Conservation (phyloP, 139 green algal species). For the Deuterostichococcus epilithicus region DNA sequence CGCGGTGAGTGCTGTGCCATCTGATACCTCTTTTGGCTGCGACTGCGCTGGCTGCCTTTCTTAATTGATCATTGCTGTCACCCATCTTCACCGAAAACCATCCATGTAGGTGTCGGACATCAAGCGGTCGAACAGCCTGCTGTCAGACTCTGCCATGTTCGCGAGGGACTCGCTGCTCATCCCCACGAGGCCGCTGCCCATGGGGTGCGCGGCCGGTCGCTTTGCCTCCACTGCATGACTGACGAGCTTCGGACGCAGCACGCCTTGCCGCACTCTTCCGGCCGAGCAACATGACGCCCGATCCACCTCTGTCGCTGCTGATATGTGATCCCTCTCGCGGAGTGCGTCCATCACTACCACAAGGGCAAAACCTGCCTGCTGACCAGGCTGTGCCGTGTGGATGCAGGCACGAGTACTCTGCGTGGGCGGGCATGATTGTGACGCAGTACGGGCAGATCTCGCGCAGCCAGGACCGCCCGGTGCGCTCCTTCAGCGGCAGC, state of each 20-base stretch:
- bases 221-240: background rate
- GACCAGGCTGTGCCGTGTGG: too few species aligned
- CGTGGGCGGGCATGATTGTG: conserved; percentile 60
- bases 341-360: too few species aligned
- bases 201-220: conserved; percentile 43
- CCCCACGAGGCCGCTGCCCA: conserved; percentile 51
- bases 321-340: too few species aligned
- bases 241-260: background rate
- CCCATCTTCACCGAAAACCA: background rate
- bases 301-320: background rate
- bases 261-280: background rate
- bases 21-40: background rate
- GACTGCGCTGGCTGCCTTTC: background rate
- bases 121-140: conserved; percentile 76
- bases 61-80: background rate
- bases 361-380: too few species aligned
- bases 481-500: background rate
- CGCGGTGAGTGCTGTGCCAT: conserved; percentile 42
- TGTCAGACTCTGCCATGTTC: conserved; percentile 79
- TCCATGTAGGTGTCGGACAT: conserved; percentile 75
- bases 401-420: conserved; percentile 42
- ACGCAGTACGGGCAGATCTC: conserved; percentile 41
- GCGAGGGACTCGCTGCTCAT: conserved; percentile 68
- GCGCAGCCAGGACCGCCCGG: background rate
- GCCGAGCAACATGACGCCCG: background rate